Base-by-base conservation (phyloP, 495 filamentous ascomycete species). In the Aspergillus incahuasiensis region DNA sequence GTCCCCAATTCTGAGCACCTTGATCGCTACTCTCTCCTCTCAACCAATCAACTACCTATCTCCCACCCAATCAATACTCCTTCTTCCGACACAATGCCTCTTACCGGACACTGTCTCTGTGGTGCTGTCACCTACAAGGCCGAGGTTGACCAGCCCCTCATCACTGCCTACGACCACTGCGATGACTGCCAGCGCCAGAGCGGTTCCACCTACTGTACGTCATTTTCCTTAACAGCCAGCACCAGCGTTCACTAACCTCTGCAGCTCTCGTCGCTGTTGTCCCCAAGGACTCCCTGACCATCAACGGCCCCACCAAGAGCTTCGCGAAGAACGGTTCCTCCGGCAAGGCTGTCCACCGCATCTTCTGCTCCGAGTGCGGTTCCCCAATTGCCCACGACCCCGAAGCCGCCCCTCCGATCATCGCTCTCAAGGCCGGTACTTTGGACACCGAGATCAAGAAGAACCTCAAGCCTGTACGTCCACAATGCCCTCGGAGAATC, bases 101-200 rank as follows among this genome's bases (percentile, higher is more conserved):
- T 87, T 59, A 74, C 81, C 44, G 84, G 84, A 61, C 84, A 87
- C 77, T 87, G 84, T 67, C 83, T 87, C 52, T 87, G 84, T 77
- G 82, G 82, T 60, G 78, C 80, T 58, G 83, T 86, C 71, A 87
- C 79, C 54, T 87, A 85, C 78, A 77, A 70, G 57, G 76, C 74
- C 42, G 79, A 81, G 63, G 65, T 80, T 25, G 80, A 83, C 13
- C 60, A 68, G 13, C 83, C 83, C 39, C 35, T 79, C 51, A 44
- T 83, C 57, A 79, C 78, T 25, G 84, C 75, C 60, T 87, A 87
- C 64, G 84, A 87, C 62, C 84, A 87, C 74, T 87, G 84, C 62
- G 84, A 87, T 60, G 84, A 86, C 67, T 87, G 84, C 76, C 84
- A 87, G 66, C 82, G 84, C 60, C 84, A 87, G 69, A 77, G 73